Conservation (phyloP, 2,329 filamentous ascomycete genomes). For the Stagonosporopsis rhizophila region DNA sequence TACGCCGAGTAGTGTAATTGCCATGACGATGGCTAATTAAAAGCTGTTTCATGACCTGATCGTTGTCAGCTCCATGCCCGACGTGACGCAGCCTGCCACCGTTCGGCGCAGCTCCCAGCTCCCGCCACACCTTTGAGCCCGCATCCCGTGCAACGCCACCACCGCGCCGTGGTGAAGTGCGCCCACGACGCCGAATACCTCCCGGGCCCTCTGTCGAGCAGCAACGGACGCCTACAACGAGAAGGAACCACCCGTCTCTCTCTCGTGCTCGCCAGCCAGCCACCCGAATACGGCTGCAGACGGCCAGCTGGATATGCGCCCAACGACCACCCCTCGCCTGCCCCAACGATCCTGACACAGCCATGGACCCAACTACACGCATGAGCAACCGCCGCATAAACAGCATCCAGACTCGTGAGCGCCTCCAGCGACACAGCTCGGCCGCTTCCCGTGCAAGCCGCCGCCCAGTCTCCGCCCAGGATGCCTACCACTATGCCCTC, state of each 20-base stretch:
- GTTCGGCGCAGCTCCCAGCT: slow-evolving; percentile 6
- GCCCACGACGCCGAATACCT: not conserved
- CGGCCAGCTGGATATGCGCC: slow-evolving; percentile 36
- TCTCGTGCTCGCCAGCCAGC: slow-evolving; percentile 14
- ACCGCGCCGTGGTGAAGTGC: slow-evolving; percentile 1
- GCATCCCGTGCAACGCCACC: not conserved
- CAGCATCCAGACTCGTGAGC: slow-evolving; percentile 52
- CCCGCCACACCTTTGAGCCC: slow-evolving; percentile 11
- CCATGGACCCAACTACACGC: slow-evolving; percentile 41
- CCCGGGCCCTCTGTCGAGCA: not conserved
- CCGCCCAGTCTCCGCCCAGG: slow-evolving; percentile 63
- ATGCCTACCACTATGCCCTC: slow-evolving; percentile 90
- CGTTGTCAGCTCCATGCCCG: slow-evolving; percentile 15
- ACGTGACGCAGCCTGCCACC: slow-evolving; percentile 17
- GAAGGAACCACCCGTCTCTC: slow-evolving; percentile 32
- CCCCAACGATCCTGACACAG: slow-evolving; percentile 4
- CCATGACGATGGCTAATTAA: slow-evolving; percentile 23
- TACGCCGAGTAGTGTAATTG: slow-evolving; percentile 11
- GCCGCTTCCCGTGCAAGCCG: slow-evolving; percentile 40
- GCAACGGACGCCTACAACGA: slow-evolving; percentile 12
- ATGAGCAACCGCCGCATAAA: slow-evolving; percentile 50
- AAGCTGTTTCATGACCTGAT: slow-evolving; percentile 19
- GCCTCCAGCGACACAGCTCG: slow-evolving; percentile 48
- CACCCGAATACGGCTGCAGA: slow-evolving; percentile 16
- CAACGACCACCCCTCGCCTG: slow-evolving; percentile 20